Percentiles rank a stretch among this genome's conserved stretches.
Evolutionary conservation across 306 rosid species (phyloP).

Genomic region (Ammopiptanthus mongolicus): DNA sequence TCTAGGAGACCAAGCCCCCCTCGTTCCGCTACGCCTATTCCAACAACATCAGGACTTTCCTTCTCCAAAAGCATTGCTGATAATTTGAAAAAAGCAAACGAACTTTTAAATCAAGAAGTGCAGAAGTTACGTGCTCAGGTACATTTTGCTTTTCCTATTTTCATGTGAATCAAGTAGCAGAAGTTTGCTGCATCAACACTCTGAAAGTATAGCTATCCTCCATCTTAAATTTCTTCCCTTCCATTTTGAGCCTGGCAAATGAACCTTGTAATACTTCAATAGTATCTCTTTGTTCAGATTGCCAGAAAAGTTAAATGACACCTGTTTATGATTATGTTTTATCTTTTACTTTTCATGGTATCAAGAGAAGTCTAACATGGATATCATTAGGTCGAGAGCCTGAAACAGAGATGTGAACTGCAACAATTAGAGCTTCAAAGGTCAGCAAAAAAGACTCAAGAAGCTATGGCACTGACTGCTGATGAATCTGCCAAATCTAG

Average conservation of each 20-base stretch:
- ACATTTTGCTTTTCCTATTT: conserved; percentile 17
- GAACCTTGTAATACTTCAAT: neutral
- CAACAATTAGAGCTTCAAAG: conserved; percentile 85
- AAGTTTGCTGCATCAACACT: neutral
- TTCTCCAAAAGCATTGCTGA: conserved; percentile 75
- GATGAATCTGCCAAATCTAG: conserved; percentile 82
- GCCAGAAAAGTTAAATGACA: neutral
- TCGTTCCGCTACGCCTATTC: conserved; percentile 93
- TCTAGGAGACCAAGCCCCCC: conserved; percentile 93
- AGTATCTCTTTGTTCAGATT: neutral
- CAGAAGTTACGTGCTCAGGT: conserved; percentile 77
- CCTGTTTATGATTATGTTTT: neutral
- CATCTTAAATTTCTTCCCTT: neutral
- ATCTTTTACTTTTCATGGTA: neutral
- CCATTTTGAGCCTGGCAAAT: neutral
- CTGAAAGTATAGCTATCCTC: neutral
- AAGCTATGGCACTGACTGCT: conserved; percentile 69
- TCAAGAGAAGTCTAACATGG: conserved; percentile 21
- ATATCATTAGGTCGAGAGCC: conserved; percentile 67
- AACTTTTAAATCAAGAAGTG: conserved; percentile 79
- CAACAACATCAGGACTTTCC: conserved; percentile 91
- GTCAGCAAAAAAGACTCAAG: conserved; percentile 73
- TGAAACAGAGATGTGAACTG: conserved; percentile 68
- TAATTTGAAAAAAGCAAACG: conserved; percentile 87
- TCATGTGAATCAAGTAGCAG: neutral